Base-by-base conservation (phyloP, 192 early-diverging fungal genomes). In the Coemansia erecta region DNA sequence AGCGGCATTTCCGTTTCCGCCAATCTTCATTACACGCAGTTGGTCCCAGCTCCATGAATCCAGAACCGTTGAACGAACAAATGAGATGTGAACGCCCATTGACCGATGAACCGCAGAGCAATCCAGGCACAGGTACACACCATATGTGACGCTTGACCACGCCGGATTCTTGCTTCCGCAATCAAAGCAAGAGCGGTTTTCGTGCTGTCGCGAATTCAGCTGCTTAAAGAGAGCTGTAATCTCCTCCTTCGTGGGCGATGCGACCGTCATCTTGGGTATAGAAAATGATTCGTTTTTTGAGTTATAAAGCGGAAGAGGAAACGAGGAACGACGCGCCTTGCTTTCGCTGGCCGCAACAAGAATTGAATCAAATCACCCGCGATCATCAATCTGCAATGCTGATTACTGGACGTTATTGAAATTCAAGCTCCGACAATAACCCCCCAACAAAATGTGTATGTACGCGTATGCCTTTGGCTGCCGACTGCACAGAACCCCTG, bases 51-150 rank as follows among this genome's bases (percentile, higher is more conserved):
- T 83, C 97, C 95, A 99, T 31, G 87, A 85, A 60, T 99, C 97
- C 35, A 99, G 78, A 21, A 84, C 65, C 0, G 87, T 92, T 8
- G 97, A 98, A 61, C 96, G 83, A 10, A 98, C 97, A 87, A 98
- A 98, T 11, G 89, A 90, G 50, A 98, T 93, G 63, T 99, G 97
- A 11, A 98, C 97, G 40, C 97, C 97, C 73, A 99, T 86, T 64
- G 94, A 95, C 59, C 97, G 85, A 66, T 99, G 97, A 21, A 92
- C 91, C 4, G 94, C 86, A 12, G 94, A 94, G 71, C 97, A 99
- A 61, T 99, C 95, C 22, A 94, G 84, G 70, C 97, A 99, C 43
- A 99, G 80, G 61, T 94, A 99, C 23, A 98, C 85, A 35, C 94
- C 97, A 72, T 87, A 97, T 7, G 91, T 93, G 21, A 97, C 91